These are phyloP conservation scores for Carex scoparia DNA, from an alignment of 176 grass and related monocot species.

Conservation along the genomic window DNA sequence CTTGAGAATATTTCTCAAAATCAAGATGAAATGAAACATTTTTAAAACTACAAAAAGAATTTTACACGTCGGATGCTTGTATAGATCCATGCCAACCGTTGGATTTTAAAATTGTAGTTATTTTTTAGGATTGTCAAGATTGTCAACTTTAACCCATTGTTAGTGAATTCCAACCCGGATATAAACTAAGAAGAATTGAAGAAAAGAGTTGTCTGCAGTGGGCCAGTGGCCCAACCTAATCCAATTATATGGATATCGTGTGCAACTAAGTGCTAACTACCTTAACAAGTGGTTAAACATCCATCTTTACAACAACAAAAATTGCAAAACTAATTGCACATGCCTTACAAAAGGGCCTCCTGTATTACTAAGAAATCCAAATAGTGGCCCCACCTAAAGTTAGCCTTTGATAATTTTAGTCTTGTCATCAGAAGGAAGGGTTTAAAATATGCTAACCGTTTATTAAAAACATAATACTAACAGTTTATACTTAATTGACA, in stretches of 20 bases:
- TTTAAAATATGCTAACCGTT: background rate
- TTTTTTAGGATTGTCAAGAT: background rate
- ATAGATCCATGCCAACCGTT: background rate
- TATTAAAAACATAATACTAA: background rate
- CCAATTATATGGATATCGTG: background rate
- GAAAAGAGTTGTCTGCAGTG: background rate
- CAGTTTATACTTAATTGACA: background rate
- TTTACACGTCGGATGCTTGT: too few relatives aligned
- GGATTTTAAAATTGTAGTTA: background rate
- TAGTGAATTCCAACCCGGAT: background rate
- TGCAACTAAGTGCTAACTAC: background rate
- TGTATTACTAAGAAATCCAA: background rate
- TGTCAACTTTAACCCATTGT: background rate
- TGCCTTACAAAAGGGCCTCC: background rate
- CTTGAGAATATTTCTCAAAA: background rate
- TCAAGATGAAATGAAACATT: background rate
- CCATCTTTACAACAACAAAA: conserved; percentile 1
- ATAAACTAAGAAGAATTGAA: background rate
- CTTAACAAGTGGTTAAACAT: background rate
- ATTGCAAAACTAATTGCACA: background rate
- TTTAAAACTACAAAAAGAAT: too few relatives aligned
- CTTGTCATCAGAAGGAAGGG: background rate
- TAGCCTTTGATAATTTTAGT: background rate
- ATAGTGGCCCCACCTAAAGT: background rate
- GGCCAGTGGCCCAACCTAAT: background rate